A percentile compares a stretch with the other conserved stretches of the same genome.
phyloP scores from a whole-genome alignment of 257 asterid genomes.

The Verbascum thapsus region DNA sequence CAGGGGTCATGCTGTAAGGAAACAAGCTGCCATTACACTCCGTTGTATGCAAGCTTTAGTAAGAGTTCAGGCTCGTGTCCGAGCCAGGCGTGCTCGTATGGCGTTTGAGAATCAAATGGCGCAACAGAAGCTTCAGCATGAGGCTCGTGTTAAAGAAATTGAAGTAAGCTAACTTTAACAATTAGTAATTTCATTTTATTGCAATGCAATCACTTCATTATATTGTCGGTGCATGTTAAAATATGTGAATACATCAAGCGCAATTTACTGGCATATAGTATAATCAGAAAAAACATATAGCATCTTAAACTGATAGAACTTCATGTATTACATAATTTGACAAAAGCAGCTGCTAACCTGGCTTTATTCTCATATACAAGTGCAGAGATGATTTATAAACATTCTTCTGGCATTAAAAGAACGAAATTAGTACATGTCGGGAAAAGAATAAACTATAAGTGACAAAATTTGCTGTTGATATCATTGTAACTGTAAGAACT shows the following conservation, averaged over 20 bases:
- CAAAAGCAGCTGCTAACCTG: neutral
- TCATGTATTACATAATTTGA: conserved; percentile 2
- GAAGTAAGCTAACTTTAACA: conserved; percentile 50
- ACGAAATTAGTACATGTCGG: neutral
- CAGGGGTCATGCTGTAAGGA: conserved; percentile 64
- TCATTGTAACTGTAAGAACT: conserved; percentile 6
- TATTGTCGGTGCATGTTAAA: conserved; percentile 1
- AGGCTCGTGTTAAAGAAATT: conserved; percentile 66
- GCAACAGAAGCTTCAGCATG: conserved; percentile 62
- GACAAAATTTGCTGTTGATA: conserved; percentile 19
- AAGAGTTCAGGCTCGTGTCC: conserved; percentile 86
- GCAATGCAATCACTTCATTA: neutral
- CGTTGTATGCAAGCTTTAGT: conserved; percentile 96
- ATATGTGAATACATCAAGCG: conserved; percentile 4
- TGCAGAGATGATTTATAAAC: conserved; percentile 1
- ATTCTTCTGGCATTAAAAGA: conserved; percentile 8
- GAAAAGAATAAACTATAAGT: neutral
- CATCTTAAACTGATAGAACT: conserved; percentile 9
- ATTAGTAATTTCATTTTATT: neutral
- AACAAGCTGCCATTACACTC: conserved; percentile 89
- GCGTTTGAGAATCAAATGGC: conserved; percentile 66
- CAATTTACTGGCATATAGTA: conserved; percentile 2
- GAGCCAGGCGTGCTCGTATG: conserved; percentile 57
- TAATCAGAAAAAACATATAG: neutral
- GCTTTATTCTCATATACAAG: neutral